These are phyloP conservation scores for apple (Malus domestica) DNA, from an alignment of 306 rosid species.

Conservation along the genomic window ASM211411v1 NC_041802.1:17207001-17207500, in stretches of 20 bases:
- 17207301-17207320: neutral
- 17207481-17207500: neutral
- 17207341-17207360: slow-evolving; percentile 1
- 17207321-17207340: neutral
- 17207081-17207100: neutral
- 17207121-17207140: neutral
- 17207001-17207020: neutral
- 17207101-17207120: neutral
- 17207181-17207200: neutral
- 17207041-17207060: neutral
- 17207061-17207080: neutral
- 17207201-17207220: neutral
- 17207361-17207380: slow-evolving; percentile 76
- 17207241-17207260: neutral
- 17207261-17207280: neutral
- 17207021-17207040: neutral
- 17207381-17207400: slow-evolving; percentile 84
- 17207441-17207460: slow-evolving; percentile 85
- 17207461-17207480: slow-evolving; percentile 41
- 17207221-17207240: neutral
- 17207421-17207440: slow-evolving; percentile 84
- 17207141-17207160: neutral
- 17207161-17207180: neutral
- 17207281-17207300: neutral
- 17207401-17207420: slow-evolving; percentile 91